Evolutionary conservation across 75 land plant genomes (phyloP).

Genomic region (Adiantum capillusveneris): DNA sequence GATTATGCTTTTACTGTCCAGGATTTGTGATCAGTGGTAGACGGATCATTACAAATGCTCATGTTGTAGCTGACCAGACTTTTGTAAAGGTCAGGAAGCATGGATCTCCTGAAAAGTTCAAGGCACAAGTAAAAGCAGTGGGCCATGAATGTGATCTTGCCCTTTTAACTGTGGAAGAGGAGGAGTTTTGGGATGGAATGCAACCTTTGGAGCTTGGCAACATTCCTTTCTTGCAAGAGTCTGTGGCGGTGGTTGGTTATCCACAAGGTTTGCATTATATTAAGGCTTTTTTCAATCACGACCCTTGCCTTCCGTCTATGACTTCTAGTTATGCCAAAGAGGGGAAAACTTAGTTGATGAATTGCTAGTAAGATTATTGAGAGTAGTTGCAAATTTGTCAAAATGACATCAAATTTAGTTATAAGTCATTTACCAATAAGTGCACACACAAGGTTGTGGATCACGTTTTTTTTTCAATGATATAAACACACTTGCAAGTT

Average conservation of each 20-base stretch:
- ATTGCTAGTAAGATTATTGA: no score
- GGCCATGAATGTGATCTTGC: conserved; percentile 97
- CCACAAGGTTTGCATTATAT: conserved; percentile 77
- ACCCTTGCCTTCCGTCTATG: no score
- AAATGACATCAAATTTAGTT: no score
- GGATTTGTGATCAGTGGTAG: conserved; percentile 73
- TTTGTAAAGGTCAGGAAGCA: conserved; percentile 89
- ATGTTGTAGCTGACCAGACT: conserved; percentile 91
- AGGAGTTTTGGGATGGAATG: conserved; percentile 91
- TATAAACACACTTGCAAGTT: no score
- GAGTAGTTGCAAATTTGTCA: no score
- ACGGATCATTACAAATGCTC: conserved; percentile 86
- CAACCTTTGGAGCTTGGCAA: conserved; percentile 66
- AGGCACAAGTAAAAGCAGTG: conserved; percentile 76
- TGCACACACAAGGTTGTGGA: no score
- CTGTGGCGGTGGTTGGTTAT: conserved; percentile 96
- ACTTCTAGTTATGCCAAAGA: no score
- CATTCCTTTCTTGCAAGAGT: conserved; percentile 81
- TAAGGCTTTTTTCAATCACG: not conserved
- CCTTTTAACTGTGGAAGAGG: conserved; percentile 64
- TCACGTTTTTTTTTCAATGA: no score
- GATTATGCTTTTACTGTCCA: conserved; percentile 24
- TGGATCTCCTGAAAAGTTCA: conserved; percentile 82
- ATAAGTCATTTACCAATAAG: no score
- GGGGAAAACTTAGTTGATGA: not conserved